Evolutionary conservation across 306 rosid species (phyloP), one percentile per base, ranked within the genome.

Genomic region (Biancaea sappan): DNA sequence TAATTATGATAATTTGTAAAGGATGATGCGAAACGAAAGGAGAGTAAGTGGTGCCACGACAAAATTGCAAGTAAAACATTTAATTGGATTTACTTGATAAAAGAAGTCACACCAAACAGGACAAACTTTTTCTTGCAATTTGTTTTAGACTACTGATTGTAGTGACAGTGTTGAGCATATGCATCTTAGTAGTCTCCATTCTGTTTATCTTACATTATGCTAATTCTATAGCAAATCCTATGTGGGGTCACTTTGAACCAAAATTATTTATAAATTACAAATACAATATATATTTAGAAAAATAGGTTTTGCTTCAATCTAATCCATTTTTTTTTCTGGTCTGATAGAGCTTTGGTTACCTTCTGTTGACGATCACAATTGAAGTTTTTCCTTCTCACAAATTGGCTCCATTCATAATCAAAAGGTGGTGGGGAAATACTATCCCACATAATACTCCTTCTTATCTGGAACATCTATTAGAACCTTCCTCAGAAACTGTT

Each of bases 281-380:
- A n/a, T n/a, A n/a, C n/a, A 64, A 35, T 21, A 69, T 37, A 64
- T 13, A 74, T 54, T 44, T 47, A 53, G 8, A 37, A 44, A 46
- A 19, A 25, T 53, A 53, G 41, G 56, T 10, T 75, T 69, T 47
- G 22, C 67, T 46, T 46, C 77, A 71, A 66, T 77, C 91, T 77
- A 50, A 62, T 76, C 69, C 58, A n/a, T 31, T 43, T 75, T 75
- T 75, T 78, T 76, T 56, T 73, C n/a, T 38, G 78, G 37, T 77
- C 40, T 79, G 79, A 79, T 97, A 91, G 98, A 80, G 93, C 82
- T 47, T 90, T 65, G 22, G 81, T 80, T 94, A 79, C 90, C 91
- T 91, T 84, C 80, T 90, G 61, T 79, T 91, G 86, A 87, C 96
- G 13, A 90, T 94, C 18, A 89, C 78, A 32, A 91, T 94, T 75